Evolutionary conservation across 108 stramenopile species (phyloP), one percentile per base, ranked within the genome.

Genomic region (Hondaea fermentalgiana): DNA sequence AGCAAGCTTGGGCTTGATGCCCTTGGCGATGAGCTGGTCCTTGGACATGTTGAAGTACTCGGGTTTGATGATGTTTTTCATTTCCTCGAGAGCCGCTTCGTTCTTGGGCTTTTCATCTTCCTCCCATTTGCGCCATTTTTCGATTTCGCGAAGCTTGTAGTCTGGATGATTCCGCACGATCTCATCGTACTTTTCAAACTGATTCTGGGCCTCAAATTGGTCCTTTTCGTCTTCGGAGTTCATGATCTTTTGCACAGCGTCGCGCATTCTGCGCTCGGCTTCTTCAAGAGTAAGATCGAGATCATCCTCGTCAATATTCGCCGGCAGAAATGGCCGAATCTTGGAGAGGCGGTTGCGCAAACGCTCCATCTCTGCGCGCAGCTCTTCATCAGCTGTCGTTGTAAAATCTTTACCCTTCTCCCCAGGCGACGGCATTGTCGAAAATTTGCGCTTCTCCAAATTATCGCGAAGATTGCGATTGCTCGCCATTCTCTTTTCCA

Each of bases 21-120:
- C 51, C 49, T 53, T 47, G 25, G 19, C 23, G 23, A 53, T 28
- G 19, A 83, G 51, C 76, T 83, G 76, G 3, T 83, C 76, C 76
- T 53, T 53, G 51, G 76, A 83, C 76, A 53, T 83, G 17, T 83
- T 83, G 49, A 83, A 83, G 5, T 83, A 83, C 76, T 83, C 76
- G 1, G n/a, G 49, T 23, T 83, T 83, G n/a, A 83, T 53, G 51
- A 83, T 35, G 8, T 53, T 83, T 28, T 83, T 83, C 49, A 53
- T 83, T 28, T 83, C 76, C 28, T 83, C 76, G 2, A 83, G 76
- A 6, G 76, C 76, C 51, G 45, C 49, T 23, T 83, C 76, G 51
- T 83, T 83, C 76, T 83, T 83, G 6, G 76, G 49, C 5, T 16
- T 47, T 16, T 83, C 2, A 1, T 83, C 76, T 6, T 83, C 76